Evolutionary conservation across 2,329 filamentous ascomycete species (phyloP).

Genomic region (Trichoderma asperellum): DNA sequence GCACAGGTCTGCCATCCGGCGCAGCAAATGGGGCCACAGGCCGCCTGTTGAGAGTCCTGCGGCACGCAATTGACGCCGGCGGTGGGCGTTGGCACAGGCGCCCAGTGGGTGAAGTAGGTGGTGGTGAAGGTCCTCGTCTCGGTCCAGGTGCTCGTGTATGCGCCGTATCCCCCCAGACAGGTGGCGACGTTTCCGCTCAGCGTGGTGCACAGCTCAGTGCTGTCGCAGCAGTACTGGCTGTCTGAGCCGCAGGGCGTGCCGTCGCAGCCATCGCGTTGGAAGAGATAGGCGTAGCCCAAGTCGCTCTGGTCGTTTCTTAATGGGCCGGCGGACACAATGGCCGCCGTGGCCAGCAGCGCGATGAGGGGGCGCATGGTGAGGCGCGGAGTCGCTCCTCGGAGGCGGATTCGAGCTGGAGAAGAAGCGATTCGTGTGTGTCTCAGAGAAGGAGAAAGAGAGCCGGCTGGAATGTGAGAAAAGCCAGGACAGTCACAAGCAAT

Average conservation of each 20-base stretch:
- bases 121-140: constrained; percentile 63
- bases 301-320: constrained; percentile 55
- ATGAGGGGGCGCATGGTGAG: constrained; percentile 27
- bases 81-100: constrained; percentile 51
- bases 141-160: constrained; percentile 63
- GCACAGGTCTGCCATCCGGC: constrained; percentile 70
- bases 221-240: constrained; percentile 59
- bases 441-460: not conserved
- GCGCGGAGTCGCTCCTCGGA: constrained; percentile 7
- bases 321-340: constrained; percentile 49
- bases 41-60: constrained; percentile 56
- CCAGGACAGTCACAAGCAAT: not conserved
- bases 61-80: constrained; percentile 55
- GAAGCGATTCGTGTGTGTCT: not conserved
- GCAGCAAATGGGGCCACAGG: constrained; percentile 73
- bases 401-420: not conserved
- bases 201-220: constrained; percentile 57
- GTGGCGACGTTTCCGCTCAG: constrained; percentile 52
- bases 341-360: constrained; percentile 43
- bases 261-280: constrained; percentile 43
- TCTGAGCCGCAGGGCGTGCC: constrained; percentile 60
- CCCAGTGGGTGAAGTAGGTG: constrained; percentile 57
- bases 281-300: constrained; percentile 54
- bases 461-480: constrained; percentile 1
- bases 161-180: constrained; percentile 47